phyloP scores from a whole-genome alignment of 2,329 filamentous ascomycete species.

The Aureobasidium vineae region DNA sequence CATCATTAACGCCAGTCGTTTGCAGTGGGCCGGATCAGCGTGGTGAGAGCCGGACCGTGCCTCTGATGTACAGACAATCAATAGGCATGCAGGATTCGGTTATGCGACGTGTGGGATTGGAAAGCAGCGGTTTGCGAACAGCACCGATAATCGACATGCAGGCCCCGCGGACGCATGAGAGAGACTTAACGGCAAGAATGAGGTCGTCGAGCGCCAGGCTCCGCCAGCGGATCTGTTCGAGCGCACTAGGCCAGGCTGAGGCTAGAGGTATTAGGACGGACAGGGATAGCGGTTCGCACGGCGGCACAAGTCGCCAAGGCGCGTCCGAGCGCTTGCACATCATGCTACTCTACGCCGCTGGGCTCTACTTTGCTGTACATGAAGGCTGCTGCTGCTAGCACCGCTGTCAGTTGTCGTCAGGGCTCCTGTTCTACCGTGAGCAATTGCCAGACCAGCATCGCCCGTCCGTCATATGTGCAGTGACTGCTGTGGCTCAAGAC shows the following conservation, averaged over 20 bases:
- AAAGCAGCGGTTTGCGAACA: neutral
- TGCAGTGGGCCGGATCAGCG: conserved; percentile 14
- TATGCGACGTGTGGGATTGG: neutral
- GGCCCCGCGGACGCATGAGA: conserved; percentile 5
- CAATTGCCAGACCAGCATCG: conserved; percentile 19
- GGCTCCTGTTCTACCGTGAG: conserved; percentile 8
- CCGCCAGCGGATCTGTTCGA: conserved; percentile 21
- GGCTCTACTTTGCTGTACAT: conserved; percentile 19
- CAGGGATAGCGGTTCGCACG: conserved; percentile 26
- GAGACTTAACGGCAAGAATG: neutral
- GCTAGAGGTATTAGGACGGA: conserved; percentile 9
- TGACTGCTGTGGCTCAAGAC: conserved; percentile 16
- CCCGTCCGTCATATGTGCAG: conserved; percentile 13
- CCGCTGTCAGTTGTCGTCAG: conserved; percentile 19
- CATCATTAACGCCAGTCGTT: neutral
- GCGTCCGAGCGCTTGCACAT: conserved; percentile 25
- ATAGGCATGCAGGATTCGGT: conserved; percentile 13
- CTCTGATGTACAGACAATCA: conserved; percentile 9
- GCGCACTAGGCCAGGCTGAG: conserved; percentile 14
- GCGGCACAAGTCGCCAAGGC: conserved; percentile 21
- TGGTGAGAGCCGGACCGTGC: conserved; percentile 21
- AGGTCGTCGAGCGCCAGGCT: conserved; percentile 13
- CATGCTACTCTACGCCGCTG: conserved; percentile 23
- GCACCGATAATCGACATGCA: conserved; percentile 11
- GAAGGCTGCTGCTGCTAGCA: conserved; percentile 4